phyloP scores from a whole-genome alignment of 2,329 filamentous ascomycete species.

The Aspergillus sojae region DNA sequence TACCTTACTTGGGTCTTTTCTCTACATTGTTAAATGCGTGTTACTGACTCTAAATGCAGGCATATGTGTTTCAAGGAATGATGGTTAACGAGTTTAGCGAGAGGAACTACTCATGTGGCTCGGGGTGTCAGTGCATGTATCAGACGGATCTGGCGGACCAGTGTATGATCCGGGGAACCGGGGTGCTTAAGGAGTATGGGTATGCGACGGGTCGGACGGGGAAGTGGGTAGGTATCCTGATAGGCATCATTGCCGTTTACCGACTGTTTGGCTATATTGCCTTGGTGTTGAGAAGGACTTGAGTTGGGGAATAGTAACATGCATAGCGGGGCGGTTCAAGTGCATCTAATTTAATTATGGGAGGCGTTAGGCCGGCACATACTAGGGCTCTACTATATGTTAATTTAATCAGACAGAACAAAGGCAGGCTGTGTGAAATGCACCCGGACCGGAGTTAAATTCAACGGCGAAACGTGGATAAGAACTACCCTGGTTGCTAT shows the following conservation, averaged over 20 bases:
- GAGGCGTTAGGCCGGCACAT: not conserved
- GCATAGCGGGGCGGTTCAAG: not conserved
- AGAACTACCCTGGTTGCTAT: too few species aligned
- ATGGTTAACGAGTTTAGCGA: slow-evolving; percentile 83
- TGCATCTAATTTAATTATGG: not conserved
- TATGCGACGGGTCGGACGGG: slow-evolving; percentile 66
- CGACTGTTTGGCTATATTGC: slow-evolving; percentile 68
- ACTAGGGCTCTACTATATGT: not conserved
- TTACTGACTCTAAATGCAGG: slow-evolving; percentile 29
- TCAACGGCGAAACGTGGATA: not conserved
- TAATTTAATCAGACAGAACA: not conserved
- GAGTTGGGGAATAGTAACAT: not conserved
- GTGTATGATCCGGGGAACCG: slow-evolving; percentile 72
- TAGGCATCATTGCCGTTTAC: slow-evolving; percentile 76
- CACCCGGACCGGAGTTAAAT: not conserved
- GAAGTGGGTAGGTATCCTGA: slow-evolving; percentile 74
- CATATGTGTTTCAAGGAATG: slow-evolving; percentile 87
- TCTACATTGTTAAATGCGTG: not conserved
- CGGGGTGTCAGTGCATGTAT: slow-evolving; percentile 71
- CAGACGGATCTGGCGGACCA: slow-evolving; percentile 61
- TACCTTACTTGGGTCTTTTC: slow-evolving; percentile 7
- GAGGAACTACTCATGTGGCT: slow-evolving; percentile 65
- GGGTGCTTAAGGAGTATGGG: slow-evolving; percentile 70
- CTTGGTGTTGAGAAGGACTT: slow-evolving; percentile 38
- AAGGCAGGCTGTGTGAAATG: not conserved